These are phyloP conservation scores for Malus sylvestris DNA, from an alignment of 306 rosid genomes.

Conservation along the genomic window DNA sequence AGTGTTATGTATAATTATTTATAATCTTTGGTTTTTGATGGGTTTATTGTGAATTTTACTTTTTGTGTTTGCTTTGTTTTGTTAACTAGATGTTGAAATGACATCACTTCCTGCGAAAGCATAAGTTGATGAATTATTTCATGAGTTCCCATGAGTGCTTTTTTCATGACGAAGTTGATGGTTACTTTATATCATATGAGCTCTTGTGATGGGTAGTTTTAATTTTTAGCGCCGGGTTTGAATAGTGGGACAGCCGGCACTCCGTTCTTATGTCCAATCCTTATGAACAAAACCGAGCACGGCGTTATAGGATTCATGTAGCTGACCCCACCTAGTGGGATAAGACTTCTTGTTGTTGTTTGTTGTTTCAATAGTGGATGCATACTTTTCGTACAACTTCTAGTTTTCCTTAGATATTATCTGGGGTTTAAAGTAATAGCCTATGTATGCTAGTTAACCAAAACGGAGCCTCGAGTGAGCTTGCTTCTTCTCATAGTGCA, in stretches of 20 bases:
- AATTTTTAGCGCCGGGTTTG: background rate
- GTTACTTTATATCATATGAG: background rate
- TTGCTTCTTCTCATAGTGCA: constrained; percentile 57
- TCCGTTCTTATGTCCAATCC: no score
- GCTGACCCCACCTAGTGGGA: no score
- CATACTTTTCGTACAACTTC: background rate
- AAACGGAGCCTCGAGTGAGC: constrained; percentile 53
- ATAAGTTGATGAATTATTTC: no score
- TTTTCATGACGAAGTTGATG: background rate
- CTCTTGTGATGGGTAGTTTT: background rate
- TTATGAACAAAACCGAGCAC: no score
- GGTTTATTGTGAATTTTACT: background rate
- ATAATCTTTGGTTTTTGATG: background rate
- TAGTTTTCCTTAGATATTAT: background rate
- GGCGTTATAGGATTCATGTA: no score
- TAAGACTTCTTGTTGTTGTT: no score
- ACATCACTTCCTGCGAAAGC: background rate
- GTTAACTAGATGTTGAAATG: background rate
- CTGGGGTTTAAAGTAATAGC: background rate
- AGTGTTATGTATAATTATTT: no score
- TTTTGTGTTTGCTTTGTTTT: background rate
- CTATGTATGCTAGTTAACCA: background rate
- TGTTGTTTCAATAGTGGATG: background rate
- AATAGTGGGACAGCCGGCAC: background rate
- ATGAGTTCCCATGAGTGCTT: no score